Percentiles rank a stretch among this genome's conserved stretches.
Conservation (phyloP, 805 yeast species). For the Komagataella pastoris region DNA sequence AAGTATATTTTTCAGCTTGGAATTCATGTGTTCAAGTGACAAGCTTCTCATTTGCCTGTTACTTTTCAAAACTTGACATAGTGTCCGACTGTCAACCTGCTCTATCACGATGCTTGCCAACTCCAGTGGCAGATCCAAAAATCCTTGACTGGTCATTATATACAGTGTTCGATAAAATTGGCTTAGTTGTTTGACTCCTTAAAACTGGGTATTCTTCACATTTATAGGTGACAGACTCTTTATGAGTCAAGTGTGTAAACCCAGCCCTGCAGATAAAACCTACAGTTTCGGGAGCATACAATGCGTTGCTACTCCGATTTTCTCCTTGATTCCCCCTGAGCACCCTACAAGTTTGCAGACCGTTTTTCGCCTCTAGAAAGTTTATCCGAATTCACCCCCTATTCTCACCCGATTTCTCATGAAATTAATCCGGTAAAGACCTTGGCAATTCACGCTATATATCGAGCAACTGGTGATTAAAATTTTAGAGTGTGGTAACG, state of each 20-base stretch:
- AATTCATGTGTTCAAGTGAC: background rate
- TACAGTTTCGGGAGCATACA: background rate
- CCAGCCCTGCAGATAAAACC: background rate
- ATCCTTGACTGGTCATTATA: background rate
- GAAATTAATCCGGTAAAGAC: too few relatives aligned
- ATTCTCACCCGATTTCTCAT: background rate
- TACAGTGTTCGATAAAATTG: background rate
- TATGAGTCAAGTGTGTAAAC: background rate
- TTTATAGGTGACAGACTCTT: background rate
- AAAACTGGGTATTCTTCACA: background rate
- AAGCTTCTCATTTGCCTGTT: background rate
- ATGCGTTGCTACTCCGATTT: background rate
- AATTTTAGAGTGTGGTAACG: too few relatives aligned
- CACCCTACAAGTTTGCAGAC: background rate
- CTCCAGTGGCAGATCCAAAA: background rate
- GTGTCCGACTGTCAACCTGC: background rate
- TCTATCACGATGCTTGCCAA: background rate
- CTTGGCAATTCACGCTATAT: too few relatives aligned
- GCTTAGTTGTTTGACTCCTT: background rate
- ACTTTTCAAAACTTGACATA: background rate
- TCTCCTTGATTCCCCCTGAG: background rate
- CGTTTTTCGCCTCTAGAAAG: background rate
- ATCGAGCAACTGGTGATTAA: too few relatives aligned
- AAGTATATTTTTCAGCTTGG: background rate
- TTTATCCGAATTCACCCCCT: background rate